phyloP scores from a whole-genome alignment of 805 yeast genomes.

The Suhomyces vadensis region DNA sequence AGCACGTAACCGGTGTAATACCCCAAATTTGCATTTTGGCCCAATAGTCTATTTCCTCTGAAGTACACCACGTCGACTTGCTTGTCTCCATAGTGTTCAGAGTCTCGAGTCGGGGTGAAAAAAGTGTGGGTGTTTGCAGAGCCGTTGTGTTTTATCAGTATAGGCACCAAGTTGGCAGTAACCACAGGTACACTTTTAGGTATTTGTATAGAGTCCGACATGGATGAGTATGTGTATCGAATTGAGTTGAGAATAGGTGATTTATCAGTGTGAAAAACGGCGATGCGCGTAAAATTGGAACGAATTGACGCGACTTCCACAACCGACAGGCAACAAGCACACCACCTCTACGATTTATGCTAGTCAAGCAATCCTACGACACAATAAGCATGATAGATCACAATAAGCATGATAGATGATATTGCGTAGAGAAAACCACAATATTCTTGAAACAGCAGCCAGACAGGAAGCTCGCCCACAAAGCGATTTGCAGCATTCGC shows the following conservation, averaged over 20 bases:
- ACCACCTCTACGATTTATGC: no score
- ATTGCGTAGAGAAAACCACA: no score
- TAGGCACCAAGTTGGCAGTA: conserved; percentile 14
- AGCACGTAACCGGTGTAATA: conserved; percentile 28
- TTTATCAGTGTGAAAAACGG: background rate
- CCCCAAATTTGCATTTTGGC: conserved; percentile 15
- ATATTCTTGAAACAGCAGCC: no score
- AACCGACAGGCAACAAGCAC: no score
- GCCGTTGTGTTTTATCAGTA: conserved; percentile 23
- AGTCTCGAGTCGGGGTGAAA: conserved; percentile 31
- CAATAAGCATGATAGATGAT: no score
- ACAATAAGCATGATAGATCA: no score
- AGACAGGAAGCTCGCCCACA: no score
- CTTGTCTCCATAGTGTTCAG: conserved; percentile 15
- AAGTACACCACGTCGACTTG: conserved; percentile 27
- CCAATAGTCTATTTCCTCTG: conserved; percentile 37
- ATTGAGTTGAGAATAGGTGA: background rate
- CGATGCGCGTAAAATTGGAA: background rate
- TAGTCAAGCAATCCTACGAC: no score
- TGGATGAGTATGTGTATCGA: conserved; percentile 3
- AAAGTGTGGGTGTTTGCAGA: conserved; percentile 33
- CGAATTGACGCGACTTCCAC: no score
- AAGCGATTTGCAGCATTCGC: no score
- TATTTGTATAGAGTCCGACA: conserved; percentile 9
- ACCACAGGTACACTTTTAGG: conserved; percentile 10